Evolutionary conservation across 176 grass and related monocot species (phyloP).

Genomic region (Musa itinerans): DNA sequence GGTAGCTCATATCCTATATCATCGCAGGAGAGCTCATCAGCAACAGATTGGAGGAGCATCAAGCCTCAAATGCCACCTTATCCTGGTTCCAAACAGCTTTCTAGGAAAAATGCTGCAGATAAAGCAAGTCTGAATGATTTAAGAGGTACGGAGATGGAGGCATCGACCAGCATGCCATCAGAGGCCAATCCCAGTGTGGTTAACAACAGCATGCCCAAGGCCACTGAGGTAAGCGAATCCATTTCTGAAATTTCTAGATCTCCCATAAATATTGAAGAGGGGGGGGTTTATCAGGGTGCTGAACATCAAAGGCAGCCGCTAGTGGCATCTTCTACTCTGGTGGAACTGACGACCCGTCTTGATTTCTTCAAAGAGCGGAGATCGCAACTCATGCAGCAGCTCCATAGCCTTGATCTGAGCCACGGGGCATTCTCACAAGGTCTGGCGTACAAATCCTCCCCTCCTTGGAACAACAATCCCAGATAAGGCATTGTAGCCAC

Average conservation of each 20-base stretch:
- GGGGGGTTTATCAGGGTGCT: conserved; percentile 27
- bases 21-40: conserved; percentile 47
- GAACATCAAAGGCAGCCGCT: conserved; percentile 42
- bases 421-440: conserved; percentile 50
- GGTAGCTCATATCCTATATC: not conserved
- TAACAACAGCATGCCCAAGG: conserved; percentile 40
- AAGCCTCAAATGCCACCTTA: conserved; percentile 63
- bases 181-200: conserved; percentile 27
- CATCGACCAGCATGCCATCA: conserved; percentile 38
- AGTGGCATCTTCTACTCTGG: conserved; percentile 76
- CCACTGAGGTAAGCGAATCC: conserved; percentile 39
- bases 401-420: conserved; percentile 89
- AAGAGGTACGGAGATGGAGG: conserved; percentile 31
- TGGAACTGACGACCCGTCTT: conserved; percentile 72
- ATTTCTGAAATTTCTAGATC: not conserved
- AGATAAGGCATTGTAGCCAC: conserved; percentile 27
- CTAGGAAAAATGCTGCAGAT: conserved; percentile 62
- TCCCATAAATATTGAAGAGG: not conserved
- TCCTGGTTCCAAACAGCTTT: conserved; percentile 57
- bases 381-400: conserved; percentile 92
- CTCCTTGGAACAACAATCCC: conserved; percentile 62
- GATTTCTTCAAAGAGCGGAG: conserved; percentile 98
- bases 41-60: conserved; percentile 68
- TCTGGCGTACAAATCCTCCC: conserved; percentile 63
- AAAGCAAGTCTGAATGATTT: conserved; percentile 40